Evolutionary conservation across 495 filamentous ascomycete genomes (phyloP).

Genomic region (Penicillium macrosclerotiorum): DNA sequence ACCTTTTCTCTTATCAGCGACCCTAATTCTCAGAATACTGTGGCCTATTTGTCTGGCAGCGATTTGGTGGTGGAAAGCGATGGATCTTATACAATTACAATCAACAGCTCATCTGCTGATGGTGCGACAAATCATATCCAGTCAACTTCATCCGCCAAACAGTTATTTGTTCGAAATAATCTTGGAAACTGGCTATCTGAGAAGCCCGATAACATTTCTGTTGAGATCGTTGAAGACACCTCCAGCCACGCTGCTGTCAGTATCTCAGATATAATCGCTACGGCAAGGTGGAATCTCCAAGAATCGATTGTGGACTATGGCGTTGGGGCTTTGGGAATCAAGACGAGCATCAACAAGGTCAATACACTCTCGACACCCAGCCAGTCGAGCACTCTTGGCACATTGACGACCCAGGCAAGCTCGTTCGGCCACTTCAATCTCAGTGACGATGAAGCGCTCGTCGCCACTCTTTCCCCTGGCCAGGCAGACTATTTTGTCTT

Average conservation of each 20-base stretch:
- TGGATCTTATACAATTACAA: constrained; percentile 16
- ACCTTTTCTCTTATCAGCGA: constrained; percentile 19
- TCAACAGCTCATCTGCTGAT: constrained; percentile 12
- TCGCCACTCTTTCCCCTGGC: constrained; percentile 13
- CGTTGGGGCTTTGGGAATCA: constrained; percentile 10
- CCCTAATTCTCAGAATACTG: constrained; percentile 17
- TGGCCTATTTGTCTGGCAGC: constrained; percentile 4
- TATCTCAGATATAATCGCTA: not conserved
- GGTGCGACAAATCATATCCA: constrained; percentile 14
- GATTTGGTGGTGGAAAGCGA: constrained; percentile 13
- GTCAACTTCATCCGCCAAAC: constrained; percentile 3
- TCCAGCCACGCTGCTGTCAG: not conserved
- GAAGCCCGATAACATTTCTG: constrained; percentile 13
- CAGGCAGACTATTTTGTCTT: constrained; percentile 15
- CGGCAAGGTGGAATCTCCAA: constrained; percentile 7
- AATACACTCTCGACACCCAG: constrained; percentile 11
- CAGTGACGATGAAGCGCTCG: constrained; percentile 5
- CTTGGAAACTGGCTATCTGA: constrained; percentile 10
- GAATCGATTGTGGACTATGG: constrained; percentile 16
- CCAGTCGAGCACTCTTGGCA: constrained; percentile 17
- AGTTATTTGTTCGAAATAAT: constrained; percentile 15
- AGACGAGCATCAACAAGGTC: constrained; percentile 6
- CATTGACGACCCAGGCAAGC: constrained; percentile 12
- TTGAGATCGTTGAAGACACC: constrained; percentile 2
- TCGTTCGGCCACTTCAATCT: constrained; percentile 18